phyloP scores from a whole-genome alignment of 208 protist genomes.

The Trypanosoma congolense region DNA sequence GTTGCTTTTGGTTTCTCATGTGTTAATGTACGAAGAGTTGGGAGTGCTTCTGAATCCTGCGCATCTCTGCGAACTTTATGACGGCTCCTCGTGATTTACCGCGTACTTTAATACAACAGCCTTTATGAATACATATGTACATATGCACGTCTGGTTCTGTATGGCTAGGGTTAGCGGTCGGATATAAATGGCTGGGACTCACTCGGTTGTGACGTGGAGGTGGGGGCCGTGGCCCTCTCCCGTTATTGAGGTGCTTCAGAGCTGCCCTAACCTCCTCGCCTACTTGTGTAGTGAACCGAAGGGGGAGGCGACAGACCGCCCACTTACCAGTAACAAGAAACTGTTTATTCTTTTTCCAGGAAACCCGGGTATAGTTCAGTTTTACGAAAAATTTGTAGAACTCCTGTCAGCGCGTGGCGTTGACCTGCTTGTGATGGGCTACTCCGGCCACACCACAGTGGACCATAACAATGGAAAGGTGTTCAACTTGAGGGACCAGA shows the following conservation, averaged over 20 bases:
- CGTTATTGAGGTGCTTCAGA: conserved; percentile 63
- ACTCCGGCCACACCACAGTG: conserved; percentile 58
- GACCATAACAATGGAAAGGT: conserved; percentile 53
- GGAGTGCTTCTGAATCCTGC: too few species aligned
- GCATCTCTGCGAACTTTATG: too few species aligned
- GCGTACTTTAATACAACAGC: too few species aligned
- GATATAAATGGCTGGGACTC: conserved; percentile 10
- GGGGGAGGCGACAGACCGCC: conserved; percentile 1
- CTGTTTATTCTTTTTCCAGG: conserved; percentile 69
- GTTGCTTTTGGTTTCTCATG: too few species aligned
- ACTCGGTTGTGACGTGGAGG: conserved; percentile 29
- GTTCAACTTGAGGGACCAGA: conserved; percentile 64
- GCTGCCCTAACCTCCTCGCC: conserved; percentile 39
- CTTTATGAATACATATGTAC: too few species aligned
- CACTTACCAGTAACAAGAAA: conserved; percentile 17
- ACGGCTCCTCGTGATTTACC: too few species aligned
- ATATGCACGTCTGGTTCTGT: too few species aligned
- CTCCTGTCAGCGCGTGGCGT: conserved; percentile 22
- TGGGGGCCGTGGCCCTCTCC: conserved; percentile 20
- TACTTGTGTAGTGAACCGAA: conserved; percentile 6
- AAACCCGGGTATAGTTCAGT: conserved; percentile 68
- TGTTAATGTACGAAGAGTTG: too few species aligned
- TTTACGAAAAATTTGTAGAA: conserved; percentile 51
- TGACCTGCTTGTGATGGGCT: conserved; percentile 75
- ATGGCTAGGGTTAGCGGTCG: too few species aligned